Evolutionary conservation across 2,329 filamentous ascomycete genomes (phyloP).

Genomic region (Cladobotryum protrusum): DNA sequence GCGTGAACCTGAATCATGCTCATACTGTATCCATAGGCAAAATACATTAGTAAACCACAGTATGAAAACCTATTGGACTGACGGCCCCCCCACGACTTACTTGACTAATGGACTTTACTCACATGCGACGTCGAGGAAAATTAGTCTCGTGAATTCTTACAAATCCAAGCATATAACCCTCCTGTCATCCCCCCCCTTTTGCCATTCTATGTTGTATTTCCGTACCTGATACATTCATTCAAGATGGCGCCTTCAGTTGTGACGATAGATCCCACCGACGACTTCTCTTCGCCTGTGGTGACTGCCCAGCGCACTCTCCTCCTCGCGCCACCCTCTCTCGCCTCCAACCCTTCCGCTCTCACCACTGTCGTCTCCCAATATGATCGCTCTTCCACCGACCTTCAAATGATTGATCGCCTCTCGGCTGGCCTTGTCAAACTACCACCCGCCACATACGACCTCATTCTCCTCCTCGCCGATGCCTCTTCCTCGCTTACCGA

Average conservation of each 20-base stretch:
- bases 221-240: not conserved
- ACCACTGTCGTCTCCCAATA: conserved; percentile 63
- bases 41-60: conserved; percentile 1
- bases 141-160: not conserved
- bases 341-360: conserved; percentile 75
- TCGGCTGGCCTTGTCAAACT: conserved; percentile 74
- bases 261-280: conserved; percentile 49
- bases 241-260: conserved; percentile 48
- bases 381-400: conserved; percentile 71
- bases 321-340: conserved; percentile 83
- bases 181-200: not conserved
- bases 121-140: no score
- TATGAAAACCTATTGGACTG: not conserved
- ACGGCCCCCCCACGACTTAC: not conserved
- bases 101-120: conserved; percentile 7
- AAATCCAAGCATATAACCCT: not conserved
- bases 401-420: conserved; percentile 97
- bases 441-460: conserved; percentile 70
- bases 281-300: conserved; percentile 37
- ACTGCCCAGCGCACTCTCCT: conserved; percentile 60
- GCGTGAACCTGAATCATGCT: not conserved
- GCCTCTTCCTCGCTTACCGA: conserved; percentile 38
- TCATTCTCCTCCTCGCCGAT: conserved; percentile 78
- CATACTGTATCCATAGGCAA: conserved; percentile 1
- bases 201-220: not conserved